Evolutionary conservation across 2,329 filamentous ascomycete species (phyloP).

Genomic region (Albophoma yamanashiensis): DNA sequence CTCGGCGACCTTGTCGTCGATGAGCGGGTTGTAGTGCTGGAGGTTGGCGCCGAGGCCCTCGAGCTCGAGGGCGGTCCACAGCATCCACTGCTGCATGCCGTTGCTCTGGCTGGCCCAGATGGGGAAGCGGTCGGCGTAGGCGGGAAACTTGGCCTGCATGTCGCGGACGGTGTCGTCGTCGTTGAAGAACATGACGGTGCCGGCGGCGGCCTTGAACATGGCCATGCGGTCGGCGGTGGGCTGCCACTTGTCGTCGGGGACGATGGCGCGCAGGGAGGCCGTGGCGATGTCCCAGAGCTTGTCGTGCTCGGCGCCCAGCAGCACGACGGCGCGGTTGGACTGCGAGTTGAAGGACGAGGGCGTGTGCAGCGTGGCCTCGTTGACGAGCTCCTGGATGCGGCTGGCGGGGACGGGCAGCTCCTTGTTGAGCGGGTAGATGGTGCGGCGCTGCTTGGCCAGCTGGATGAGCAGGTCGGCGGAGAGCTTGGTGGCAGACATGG

Average conservation of each 20-base stretch:
- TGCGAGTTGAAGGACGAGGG: conserved; percentile 87
- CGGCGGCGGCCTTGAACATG: conserved; percentile 61
- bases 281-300: conserved; percentile 72
- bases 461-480: conserved; percentile 46
- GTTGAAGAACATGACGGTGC: conserved; percentile 82
- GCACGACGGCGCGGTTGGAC: conserved; percentile 65
- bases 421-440: conserved; percentile 58
- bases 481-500: conserved; percentile 30
- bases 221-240: conserved; percentile 31
- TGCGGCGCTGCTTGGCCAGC: conserved; percentile 57
- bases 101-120: conserved; percentile 65
- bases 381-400: conserved; percentile 55
- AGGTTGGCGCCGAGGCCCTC: conserved; percentile 82
- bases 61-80: conserved; percentile 74
- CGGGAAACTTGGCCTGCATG: conserved; percentile 57
- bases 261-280: conserved; percentile 39
- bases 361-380: conserved; percentile 53
- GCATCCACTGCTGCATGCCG: conserved; percentile 67
- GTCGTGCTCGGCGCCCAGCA: conserved; percentile 75
- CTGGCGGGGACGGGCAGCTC: conserved; percentile 38
- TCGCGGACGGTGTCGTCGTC: conserved; percentile 56
- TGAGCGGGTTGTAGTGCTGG: conserved; percentile 86
- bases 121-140: conserved; percentile 73
- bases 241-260: conserved; percentile 54
- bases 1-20: conserved; percentile 59